A percentile compares a stretch with the other conserved stretches of the same genome.
Evolutionary conservation across 2,329 filamentous ascomycete genomes (phyloP).

Genomic region (Lachnellula subtilissima): DNA sequence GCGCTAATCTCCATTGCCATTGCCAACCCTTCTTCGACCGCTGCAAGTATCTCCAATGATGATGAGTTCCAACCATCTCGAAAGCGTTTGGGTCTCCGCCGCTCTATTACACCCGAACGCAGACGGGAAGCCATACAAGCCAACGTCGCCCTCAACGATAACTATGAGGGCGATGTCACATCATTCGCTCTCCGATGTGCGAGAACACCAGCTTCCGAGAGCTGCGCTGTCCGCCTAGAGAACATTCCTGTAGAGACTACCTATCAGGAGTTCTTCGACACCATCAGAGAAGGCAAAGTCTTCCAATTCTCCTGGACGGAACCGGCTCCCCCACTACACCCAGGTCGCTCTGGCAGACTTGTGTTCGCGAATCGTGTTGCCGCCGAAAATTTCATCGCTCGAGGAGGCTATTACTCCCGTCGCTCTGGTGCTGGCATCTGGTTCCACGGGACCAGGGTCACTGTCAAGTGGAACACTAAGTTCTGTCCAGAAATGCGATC

Average conservation of each 20-base stretch:
- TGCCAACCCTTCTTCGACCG: neutral
- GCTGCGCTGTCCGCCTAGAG: neutral
- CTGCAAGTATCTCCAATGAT: neutral
- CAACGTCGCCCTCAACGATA: neutral
- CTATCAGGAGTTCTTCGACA: neutral
- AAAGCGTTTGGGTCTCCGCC: neutral
- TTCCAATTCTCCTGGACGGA: neutral
- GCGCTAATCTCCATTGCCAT: too few relatives aligned
- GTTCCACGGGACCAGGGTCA: constrained; percentile 5
- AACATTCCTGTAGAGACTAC: neutral
- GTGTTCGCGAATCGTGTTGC: neutral
- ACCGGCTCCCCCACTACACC: neutral
- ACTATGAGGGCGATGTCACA: neutral
- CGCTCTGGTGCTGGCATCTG: neutral
- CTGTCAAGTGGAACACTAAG: constrained; percentile 12
- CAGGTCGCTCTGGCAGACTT: neutral
- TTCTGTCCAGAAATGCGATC: neutral
- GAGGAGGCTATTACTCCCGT: neutral
- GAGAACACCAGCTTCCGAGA: neutral
- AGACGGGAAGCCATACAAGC: neutral
- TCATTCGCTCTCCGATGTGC: neutral
- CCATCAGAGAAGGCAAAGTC: neutral
- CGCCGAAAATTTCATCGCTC: neutral
- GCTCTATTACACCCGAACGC: neutral
- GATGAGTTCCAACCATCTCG: neutral